These are phyloP conservation scores for Haplographium delicatum DNA, from an alignment of 495 filamentous ascomycete genomes.

Conservation along the genomic window DNA sequence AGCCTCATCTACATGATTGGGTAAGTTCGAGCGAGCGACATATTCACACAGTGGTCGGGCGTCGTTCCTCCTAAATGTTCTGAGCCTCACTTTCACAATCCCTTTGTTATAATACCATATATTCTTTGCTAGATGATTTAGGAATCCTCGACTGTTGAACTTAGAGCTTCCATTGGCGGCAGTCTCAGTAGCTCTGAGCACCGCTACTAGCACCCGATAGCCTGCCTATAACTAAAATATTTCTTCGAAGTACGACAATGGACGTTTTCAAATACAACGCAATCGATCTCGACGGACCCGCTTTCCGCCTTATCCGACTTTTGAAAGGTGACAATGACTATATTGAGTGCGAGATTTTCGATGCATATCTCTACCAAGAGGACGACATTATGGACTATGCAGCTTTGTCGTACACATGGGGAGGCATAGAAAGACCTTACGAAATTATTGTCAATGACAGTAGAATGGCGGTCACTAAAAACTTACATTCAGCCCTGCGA, in stretches of 20 bases:
- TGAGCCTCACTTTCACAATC: no score
- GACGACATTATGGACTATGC: conserved; percentile 4
- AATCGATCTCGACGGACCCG: conserved; percentile 6
- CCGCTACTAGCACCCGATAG: no score
- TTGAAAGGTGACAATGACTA: conserved; percentile 5
- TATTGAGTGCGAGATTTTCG: conserved; percentile 15
- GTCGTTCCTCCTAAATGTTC: no score
- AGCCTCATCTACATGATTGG: no score
- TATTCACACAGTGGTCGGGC: no score
- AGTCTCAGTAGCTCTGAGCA: no score
- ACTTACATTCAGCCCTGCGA: conserved; percentile 11
- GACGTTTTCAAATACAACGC: conserved; percentile 7
- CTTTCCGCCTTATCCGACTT: conserved; percentile 20
- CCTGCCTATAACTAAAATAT: no score
- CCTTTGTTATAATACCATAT: no score
- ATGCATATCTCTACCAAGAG: conserved; percentile 7
- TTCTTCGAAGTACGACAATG: conserved; percentile 2
- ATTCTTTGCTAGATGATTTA: no score
- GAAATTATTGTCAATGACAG: conserved; percentile 8
- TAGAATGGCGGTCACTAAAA: conserved; percentile 9
- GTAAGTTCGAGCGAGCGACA: no score
- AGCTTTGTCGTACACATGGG: conserved; percentile 8
- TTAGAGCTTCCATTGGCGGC: no score
- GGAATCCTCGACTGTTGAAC: no score
- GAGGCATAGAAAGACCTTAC: background rate